Percentiles rank a stretch among this genome's conserved stretches.
Evolutionary conservation across 2,329 filamentous ascomycete genomes (phyloP).

Genomic region (Erysiphe pulchra): DNA sequence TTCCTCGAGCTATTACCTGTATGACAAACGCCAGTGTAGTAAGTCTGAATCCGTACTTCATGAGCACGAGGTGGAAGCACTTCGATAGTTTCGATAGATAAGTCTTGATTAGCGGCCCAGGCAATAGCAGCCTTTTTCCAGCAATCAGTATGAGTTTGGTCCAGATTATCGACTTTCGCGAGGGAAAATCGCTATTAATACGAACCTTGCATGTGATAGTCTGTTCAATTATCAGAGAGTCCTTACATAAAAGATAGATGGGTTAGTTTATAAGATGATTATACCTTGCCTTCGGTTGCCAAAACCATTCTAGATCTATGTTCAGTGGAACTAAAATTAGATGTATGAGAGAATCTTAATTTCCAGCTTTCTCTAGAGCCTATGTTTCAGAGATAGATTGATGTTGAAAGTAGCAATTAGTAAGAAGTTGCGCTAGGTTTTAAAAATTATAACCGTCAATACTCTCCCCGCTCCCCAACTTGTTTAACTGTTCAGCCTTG

Average conservation of each 20-base stretch:
- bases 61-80: constrained; percentile 70
- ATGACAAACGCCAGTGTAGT: constrained; percentile 97
- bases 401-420: no score
- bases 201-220: constrained; percentile 15
- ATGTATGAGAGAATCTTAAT: neutral
- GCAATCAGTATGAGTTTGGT: constrained; percentile 1
- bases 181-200: neutral
- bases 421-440: no score
- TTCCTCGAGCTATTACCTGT: constrained; percentile 34
- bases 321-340: neutral
- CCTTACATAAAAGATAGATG: neutral
- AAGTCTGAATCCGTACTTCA: constrained; percentile 90
- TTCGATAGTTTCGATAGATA: constrained; percentile 78
- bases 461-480: no score
- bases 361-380: neutral
- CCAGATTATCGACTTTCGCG: no score
- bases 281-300: constrained; percentile 2
- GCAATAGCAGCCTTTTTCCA: constrained; percentile 55
- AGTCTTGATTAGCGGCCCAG: constrained; percentile 83
- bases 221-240: constrained; percentile 4
- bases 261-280: neutral
- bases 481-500: no score
- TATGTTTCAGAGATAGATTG: no score
- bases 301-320: neutral
- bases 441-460: no score